phyloP scores from a whole-genome alignment of 106 monocot genomes.

The Dendrobium huoshanense region DNA sequence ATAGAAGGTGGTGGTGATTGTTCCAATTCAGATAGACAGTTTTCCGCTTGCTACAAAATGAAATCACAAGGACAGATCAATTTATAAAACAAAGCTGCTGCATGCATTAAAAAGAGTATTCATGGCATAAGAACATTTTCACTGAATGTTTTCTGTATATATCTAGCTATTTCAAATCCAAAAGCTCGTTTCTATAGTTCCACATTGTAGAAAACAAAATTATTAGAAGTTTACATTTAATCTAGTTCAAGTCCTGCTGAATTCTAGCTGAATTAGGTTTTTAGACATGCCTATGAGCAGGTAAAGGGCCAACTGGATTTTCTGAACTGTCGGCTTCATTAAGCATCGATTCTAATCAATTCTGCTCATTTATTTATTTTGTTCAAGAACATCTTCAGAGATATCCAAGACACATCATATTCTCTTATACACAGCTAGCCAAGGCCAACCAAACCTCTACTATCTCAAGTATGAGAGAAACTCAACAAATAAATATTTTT shows the following conservation, averaged over 20 bases:
- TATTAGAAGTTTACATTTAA: not conserved
- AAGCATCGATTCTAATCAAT: not conserved
- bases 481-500: not conserved
- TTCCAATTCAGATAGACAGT: slow-evolving; percentile 58
- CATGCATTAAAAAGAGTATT: not conserved
- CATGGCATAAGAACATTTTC: not conserved
- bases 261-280: not conserved
- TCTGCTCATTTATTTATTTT: not conserved
- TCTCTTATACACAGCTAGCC: not conserved
- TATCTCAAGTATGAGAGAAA: not conserved
- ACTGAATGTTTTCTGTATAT: not conserved
- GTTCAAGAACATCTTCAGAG: not conserved
- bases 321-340: not conserved
- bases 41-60: slow-evolving; percentile 64
- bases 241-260: not conserved
- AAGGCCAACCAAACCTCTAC: not conserved
- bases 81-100: not conserved
- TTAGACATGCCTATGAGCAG: not conserved
- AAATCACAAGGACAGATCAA: slow-evolving; percentile 9
- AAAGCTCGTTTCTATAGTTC: not conserved
- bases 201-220: not conserved
- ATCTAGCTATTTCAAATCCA: not conserved
- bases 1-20: slow-evolving; percentile 68
- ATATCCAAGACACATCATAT: not conserved
- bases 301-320: not conserved